phyloP scores from a whole-genome alignment of 371 early-diverging fungal genomes.

The Syncephalastrum racemosum region DNA sequence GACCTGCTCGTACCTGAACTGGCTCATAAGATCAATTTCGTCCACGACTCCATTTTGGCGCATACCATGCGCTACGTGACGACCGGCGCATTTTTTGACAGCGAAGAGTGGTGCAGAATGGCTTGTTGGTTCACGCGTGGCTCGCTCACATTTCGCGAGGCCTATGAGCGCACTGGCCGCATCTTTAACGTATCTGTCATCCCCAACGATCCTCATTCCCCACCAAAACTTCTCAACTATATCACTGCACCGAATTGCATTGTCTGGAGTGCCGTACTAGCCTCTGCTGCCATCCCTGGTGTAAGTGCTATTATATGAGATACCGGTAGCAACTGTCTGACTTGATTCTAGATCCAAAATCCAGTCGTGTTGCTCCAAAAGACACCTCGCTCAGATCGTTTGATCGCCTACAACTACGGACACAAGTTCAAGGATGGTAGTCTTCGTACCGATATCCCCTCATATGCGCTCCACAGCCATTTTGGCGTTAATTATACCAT shows the following conservation, averaged over 20 bases:
- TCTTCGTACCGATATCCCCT: slow-evolving; percentile 83
- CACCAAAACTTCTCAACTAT: slow-evolving; percentile 68
- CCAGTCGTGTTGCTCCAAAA: slow-evolving; percentile 85
- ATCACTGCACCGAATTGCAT: slow-evolving; percentile 88
- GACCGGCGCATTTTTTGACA: slow-evolving; percentile 70
- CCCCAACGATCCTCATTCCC: slow-evolving; percentile 74
- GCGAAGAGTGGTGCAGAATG: slow-evolving; percentile 70
- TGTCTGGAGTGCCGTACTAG: slow-evolving; percentile 77
- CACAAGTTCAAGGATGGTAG: slow-evolving; percentile 88
- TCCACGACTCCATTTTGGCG: slow-evolving; percentile 53
- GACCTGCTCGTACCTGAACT: slow-evolving; percentile 66
- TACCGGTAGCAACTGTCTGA: neutral
- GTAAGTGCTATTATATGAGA: slow-evolving; percentile 23
- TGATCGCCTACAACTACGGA: slow-evolving; percentile 79
- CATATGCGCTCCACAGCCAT: slow-evolving; percentile 68
- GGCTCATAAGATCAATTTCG: slow-evolving; percentile 56
- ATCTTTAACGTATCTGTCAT: slow-evolving; percentile 88
- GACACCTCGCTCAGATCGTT: slow-evolving; percentile 49
- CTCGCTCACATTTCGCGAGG: slow-evolving; percentile 86
- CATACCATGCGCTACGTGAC: slow-evolving; percentile 30
- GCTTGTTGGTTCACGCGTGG: slow-evolving; percentile 79
- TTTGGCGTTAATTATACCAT: slow-evolving; percentile 89
- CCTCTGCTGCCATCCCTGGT: slow-evolving; percentile 54
- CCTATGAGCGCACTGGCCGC: slow-evolving; percentile 84
- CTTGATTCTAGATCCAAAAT: slow-evolving; percentile 57